phyloP scores from a whole-genome alignment of 2,329 filamentous ascomycete species.

The Dryadomyces sulphureus region DNA sequence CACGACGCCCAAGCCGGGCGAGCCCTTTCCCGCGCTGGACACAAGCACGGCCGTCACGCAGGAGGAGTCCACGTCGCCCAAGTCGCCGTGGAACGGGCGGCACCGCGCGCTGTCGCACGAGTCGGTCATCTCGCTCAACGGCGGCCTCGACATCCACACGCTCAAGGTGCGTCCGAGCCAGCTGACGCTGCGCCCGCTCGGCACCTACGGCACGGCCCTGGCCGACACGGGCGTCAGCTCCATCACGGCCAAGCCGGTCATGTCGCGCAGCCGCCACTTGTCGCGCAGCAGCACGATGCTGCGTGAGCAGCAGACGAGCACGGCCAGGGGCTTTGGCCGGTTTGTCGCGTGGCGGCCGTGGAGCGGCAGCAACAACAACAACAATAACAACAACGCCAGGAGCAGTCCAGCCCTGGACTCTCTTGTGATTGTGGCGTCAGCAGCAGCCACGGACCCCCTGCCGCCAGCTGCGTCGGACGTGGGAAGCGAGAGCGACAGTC shows the following conservation, averaged over 20 bases:
- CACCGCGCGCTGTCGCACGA: conserved; percentile 67
- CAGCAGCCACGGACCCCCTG: too few species aligned
- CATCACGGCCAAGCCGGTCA: conserved; percentile 44
- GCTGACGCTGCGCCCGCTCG: conserved; percentile 42
- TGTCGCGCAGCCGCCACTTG: conserved; percentile 26
- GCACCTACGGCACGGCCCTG: conserved; percentile 23
- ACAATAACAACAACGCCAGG: neutral
- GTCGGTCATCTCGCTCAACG: conserved; percentile 73
- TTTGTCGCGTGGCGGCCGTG: conserved; percentile 26
- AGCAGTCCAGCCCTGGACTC: neutral
- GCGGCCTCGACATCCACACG: conserved; percentile 82
- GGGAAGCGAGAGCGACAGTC: neutral
- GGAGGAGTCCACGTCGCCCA: neutral
- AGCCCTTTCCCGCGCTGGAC: too few species aligned
- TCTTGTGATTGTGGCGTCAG: neutral
- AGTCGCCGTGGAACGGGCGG: conserved; percentile 18
- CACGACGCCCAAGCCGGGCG: neutral
- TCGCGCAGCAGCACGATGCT: conserved; percentile 40
- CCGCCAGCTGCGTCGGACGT: neutral
- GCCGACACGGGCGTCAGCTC: conserved; percentile 43
- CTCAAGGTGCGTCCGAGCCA: conserved; percentile 63
- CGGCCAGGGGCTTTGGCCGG: conserved; percentile 11
- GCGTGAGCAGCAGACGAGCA: conserved; percentile 33
- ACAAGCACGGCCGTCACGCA: too few species aligned
- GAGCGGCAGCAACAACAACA: conserved; percentile 14